These are phyloP conservation scores for Lasiodiplodia theobromae DNA, from an alignment of 2,329 filamentous ascomycete genomes.

Conservation along the genomic window DNA sequence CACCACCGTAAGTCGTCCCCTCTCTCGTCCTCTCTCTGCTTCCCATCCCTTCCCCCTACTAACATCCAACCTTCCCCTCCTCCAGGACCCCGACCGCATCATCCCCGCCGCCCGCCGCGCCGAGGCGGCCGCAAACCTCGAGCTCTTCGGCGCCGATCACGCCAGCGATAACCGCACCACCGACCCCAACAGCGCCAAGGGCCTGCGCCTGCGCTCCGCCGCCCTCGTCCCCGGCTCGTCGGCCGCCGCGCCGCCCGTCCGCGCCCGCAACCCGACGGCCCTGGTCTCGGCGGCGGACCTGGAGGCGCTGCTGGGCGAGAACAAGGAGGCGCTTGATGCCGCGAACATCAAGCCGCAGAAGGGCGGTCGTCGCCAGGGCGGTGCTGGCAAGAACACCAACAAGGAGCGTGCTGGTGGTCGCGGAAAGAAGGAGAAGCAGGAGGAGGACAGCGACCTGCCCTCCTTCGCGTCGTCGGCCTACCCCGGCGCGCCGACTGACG, in stretches of 20 bases:
- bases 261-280: no score
- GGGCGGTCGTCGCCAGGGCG: no score
- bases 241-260: neutral
- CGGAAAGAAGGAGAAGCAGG: no score
- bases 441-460: neutral
- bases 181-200: neutral
- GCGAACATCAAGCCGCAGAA: no score
- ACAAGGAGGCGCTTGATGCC: no score
- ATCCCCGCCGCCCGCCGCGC: neutral
- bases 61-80: neutral
- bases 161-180: neutral
- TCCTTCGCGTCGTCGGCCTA: neutral
- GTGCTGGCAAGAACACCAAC: no score
- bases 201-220: neutral
- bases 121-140: neutral
- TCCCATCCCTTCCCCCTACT: neutral
- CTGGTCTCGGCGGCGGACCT: no score
- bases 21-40: neutral
- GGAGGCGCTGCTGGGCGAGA: no score
- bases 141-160: neutral
- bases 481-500: neutral
- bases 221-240: neutral
- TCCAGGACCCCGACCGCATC: conserved; percentile 13
- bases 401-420: no score
- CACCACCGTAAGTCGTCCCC: neutral